These are phyloP conservation scores for Cucurbita argyrosperma DNA, from an alignment of 306 rosid species.

Conservation along the genomic window DNA sequence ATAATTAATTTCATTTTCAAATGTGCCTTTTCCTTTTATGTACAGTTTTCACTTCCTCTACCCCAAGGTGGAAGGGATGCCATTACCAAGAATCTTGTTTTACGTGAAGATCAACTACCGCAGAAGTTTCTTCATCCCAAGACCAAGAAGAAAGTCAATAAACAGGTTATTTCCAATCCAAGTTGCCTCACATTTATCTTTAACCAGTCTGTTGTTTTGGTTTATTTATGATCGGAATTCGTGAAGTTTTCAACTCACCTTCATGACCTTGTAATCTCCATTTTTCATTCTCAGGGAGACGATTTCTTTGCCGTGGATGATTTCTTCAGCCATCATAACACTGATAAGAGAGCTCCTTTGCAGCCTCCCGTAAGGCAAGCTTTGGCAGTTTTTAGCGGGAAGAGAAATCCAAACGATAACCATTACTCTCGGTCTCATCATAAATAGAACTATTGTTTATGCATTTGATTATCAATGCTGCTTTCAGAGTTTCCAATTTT, in stretches of 20 bases:
- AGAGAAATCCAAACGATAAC: constrained; percentile 87
- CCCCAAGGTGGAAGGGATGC: constrained; percentile 92
- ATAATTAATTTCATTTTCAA: background rate
- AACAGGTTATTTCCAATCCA: constrained; percentile 29
- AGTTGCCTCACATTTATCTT: background rate
- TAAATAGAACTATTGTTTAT: constrained; percentile 11
- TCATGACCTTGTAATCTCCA: background rate
- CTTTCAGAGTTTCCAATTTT: background rate
- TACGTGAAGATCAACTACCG: constrained; percentile 97
- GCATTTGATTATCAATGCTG: background rate
- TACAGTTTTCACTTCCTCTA: constrained; percentile 76
- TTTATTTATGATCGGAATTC: background rate
- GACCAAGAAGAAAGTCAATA: constrained; percentile 60
- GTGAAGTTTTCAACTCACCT: background rate
- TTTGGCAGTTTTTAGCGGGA: constrained; percentile 54
- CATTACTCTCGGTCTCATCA: constrained; percentile 59
- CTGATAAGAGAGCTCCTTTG: constrained; percentile 54
- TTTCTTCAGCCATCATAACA: constrained; percentile 46
- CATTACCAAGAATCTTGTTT: constrained; percentile 58
- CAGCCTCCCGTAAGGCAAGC: constrained; percentile 86
- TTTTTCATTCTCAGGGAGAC: constrained; percentile 40
- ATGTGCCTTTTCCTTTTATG: constrained; percentile 13
- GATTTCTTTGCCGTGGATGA: constrained; percentile 31
- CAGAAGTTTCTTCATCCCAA: constrained; percentile 70
- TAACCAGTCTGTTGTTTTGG: background rate